These are phyloP conservation scores for Plenodomus lindquistii DNA, from an alignment of 2,329 filamentous ascomycete genomes.

Conservation along the genomic window DNA sequence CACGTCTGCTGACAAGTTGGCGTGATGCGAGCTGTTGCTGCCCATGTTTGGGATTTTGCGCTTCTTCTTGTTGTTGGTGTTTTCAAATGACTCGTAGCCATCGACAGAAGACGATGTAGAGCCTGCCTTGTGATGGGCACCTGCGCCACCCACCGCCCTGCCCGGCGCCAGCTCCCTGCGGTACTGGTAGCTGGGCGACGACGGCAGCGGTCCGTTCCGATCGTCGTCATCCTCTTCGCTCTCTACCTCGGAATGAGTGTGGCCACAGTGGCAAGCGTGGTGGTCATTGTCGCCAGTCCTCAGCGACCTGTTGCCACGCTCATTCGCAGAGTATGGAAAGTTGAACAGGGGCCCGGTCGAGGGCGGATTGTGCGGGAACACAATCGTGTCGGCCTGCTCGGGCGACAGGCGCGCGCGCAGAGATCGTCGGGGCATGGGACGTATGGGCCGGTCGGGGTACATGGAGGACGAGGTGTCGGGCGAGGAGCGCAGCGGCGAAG, in stretches of 20 bases:
- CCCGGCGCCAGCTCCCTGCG: slow-evolving; percentile 31
- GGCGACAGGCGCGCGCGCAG: slow-evolving; percentile 85
- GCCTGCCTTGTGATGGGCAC: slow-evolving; percentile 49
- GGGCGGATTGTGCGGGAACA: slow-evolving; percentile 77
- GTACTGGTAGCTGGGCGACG: slow-evolving; percentile 47
- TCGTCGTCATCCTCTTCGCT: slow-evolving; percentile 62
- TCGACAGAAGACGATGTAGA: slow-evolving; percentile 73
- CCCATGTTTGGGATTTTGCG: slow-evolving; percentile 93
- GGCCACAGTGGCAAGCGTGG: slow-evolving; percentile 51
- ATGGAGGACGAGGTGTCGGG: slow-evolving; percentile 77
- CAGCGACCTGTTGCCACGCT: slow-evolving; percentile 31
- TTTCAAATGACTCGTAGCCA: slow-evolving; percentile 96
- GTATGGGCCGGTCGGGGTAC: slow-evolving; percentile 89
- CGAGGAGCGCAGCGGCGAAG: slow-evolving; percentile 45
- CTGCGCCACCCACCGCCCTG: slow-evolving; percentile 30
- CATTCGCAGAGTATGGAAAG: slow-evolving; percentile 57
- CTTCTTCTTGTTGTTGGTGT: slow-evolving; percentile 99
- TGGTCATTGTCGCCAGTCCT: slow-evolving; percentile 58
- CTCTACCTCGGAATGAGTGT: slow-evolving; percentile 56
- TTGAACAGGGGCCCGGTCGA: slow-evolving; percentile 75
- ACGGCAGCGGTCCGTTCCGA: slow-evolving; percentile 46
- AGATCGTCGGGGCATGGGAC: slow-evolving; percentile 85
- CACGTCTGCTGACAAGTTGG: slow-evolving; percentile 64
- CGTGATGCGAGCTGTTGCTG: slow-evolving; percentile 64
- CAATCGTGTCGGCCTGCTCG: slow-evolving; percentile 79